Base-by-base conservation (phyloP, 177 flowering plant genomes). In the Tripterygium wilfordii region DNA sequence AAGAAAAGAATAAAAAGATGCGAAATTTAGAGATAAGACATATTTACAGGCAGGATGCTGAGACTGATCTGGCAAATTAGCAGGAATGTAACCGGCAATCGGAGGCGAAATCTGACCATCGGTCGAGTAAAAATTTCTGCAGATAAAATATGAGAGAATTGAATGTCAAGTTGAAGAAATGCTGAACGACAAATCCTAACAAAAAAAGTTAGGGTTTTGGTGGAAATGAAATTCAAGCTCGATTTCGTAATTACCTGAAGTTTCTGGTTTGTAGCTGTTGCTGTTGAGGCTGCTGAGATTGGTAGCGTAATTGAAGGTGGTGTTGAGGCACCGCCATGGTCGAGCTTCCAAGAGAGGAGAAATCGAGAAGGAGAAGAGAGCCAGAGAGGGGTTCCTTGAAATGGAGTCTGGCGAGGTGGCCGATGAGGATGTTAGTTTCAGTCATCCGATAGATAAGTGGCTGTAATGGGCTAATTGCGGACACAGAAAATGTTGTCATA, bases 41-140 rank as follows among this genome's bases (percentile, higher is more conserved):
- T n/a, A n/a, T n/a, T 62, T 46, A 33, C 75, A 81, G 22, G 81
- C 85, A 27, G 85, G 78, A 58, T 73, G 76, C 50, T 74, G 82
- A 45, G 85, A 44, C 46, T 74, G 85, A 70, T 86, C 85, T 18
- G 62, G 61, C 49, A 74, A 51, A 61, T 56, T 68, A 8, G 53
- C 42, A 22, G 67, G 39, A 45, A 53, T 67, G 66, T 56, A 66
- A 57, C 48, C 75, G 45, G 74, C 56, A 17, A 69, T 59, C 19
- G 65, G 71, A 42, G 62, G 59, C 6, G 80, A 56, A 61, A 76
- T 68, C 68, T 76, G 83, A 45, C 72, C 79, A 25, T 88, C 84
- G 35, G 62, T 49, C 27, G 68, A 36, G 52, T 67, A 62, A 20
- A 80, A 38, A 47, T 75, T 77, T 42, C 95, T 89, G 75, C 17